Evolutionary conservation across 1,139 yeast genomes (phyloP), one percentile per base, ranked within the genome.

Genomic region (Geotrichum aggregatum): DNA sequence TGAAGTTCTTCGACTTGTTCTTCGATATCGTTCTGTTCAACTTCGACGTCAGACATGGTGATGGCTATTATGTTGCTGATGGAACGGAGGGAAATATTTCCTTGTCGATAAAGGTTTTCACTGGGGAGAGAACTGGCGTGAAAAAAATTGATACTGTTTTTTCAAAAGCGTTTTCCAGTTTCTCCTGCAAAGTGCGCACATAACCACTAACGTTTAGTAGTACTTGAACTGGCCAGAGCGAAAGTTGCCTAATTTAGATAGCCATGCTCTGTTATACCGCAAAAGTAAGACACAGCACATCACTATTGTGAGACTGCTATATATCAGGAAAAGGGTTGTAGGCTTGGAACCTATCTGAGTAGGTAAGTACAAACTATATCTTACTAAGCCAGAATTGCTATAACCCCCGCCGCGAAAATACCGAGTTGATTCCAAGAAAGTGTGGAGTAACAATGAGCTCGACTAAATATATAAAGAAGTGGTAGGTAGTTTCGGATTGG

Each of bases 21-120:
- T 54, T 54, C 56, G 42, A 50, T 41, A 41, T 52, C 51, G 38
- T 47, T 47, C 42, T 39, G 42, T 54, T 54, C 56, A 48, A 54
- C 56, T 40, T 52, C 55, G 50, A 45, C 55, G 56, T 51, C 67
- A 56, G 66, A 58, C 67, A 63, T 63, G 43, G 49, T 61, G 61
- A 47, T 49, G 52, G 47, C 48, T 43, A 50, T 41, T 50, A 50
- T 46, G 48, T 30, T 52, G 48, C 50, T 47, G 50, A 43, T 41
- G 44, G 38, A 38, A 31, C 34, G 38, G 44, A 44, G 52, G 48
- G 48, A 49, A 33, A 47, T 41, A 42, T 43, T 49, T 45, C 52
- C 46, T 49, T 40, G 39, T 43, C 48, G 48, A 42, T 43, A 49
- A 49, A 49, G 47, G 52, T 49, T 49, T 49, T 49, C 44, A 26